A percentile compares a stretch with the other conserved stretches of the same genome.
Conservation (phyloP, 495 filamentous ascomycete species). For the Parmelia sp. region DNA sequence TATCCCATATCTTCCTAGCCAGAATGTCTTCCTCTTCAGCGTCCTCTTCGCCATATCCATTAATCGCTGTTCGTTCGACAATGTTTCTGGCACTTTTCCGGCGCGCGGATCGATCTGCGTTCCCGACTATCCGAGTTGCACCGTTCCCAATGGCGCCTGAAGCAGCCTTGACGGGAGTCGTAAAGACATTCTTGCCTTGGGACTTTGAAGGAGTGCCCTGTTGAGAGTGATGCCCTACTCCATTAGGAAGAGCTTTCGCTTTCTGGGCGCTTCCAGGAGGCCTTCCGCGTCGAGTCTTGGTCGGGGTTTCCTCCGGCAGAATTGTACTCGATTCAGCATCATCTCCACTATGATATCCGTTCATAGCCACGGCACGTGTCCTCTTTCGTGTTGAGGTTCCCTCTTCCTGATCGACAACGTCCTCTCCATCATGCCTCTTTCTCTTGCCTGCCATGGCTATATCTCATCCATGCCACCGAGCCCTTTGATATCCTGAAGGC, state of each 20-base stretch:
- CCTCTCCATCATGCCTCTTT: constrained; percentile 15
- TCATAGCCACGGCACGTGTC: not conserved
- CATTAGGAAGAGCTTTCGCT: constrained; percentile 16
- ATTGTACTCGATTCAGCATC: not conserved
- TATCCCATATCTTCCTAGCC: constrained; percentile 63
- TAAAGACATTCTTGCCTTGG: constrained; percentile 21
- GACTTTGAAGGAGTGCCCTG: constrained; percentile 9
- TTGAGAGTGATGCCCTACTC: not conserved
- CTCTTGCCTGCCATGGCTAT: constrained; percentile 18
- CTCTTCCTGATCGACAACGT: constrained; percentile 1
- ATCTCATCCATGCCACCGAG: not conserved
- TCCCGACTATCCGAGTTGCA: constrained; percentile 37
- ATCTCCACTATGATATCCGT: constrained; percentile 4
- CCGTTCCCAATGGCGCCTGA: not conserved
- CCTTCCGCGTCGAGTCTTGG: constrained; percentile 23
- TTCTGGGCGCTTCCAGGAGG: constrained; percentile 27
- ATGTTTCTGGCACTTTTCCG: constrained; percentile 74
- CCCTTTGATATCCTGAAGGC: too few species aligned
- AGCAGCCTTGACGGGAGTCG: constrained; percentile 14
- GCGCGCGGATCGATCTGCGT: constrained; percentile 75
- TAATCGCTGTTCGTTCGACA: constrained; percentile 56
- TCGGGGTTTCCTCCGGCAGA: constrained; percentile 12
- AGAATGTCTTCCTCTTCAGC: constrained; percentile 67
- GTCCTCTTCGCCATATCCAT: constrained; percentile 47
- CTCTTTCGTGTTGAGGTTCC: constrained; percentile 3